Base-by-base conservation (phyloP, 2,329 filamentous ascomycete genomes). In the Phialemonium atrogriseum region DNA sequence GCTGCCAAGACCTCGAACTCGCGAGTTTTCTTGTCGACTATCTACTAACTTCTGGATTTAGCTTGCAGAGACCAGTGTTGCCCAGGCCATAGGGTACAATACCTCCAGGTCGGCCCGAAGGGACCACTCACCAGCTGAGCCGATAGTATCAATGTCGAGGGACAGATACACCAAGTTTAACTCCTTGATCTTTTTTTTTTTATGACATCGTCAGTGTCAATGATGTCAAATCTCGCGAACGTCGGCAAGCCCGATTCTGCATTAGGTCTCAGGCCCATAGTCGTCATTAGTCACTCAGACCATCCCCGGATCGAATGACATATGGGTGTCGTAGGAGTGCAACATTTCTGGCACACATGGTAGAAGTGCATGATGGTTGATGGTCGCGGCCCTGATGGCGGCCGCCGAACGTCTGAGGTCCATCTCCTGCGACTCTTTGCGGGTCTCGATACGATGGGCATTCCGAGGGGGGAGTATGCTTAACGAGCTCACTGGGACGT, bases 281-380 rank as follows among this genome's bases (percentile, higher is more conserved):
- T 89, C 84, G 12, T 44, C 85, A 83, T 54, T 88, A 89, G 60
- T 89, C 84, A n/a, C 75, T 81, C 1, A 80, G 77, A 0, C 84
- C 84, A n/a, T n/a, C n/a, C n/a, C n/a, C n/a, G n/a, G n/a, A n/a
- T n/a, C n/a, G n/a, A n/a, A n/a, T n/a, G n/a, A n/a, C n/a, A n/a
- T n/a, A n/a, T n/a, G n/a, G n/a, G n/a, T n/a, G n/a, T n/a, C n/a
- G n/a, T n/a, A n/a, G n/a, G n/a, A n/a, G n/a, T n/a, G n/a, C n/a
- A n/a, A n/a, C n/a, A n/a, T n/a, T 91, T 84, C 58, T 78, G 73
- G 1, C 80, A 61, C 0, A 84, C 85, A 52, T 89, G 83, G 60
- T 80, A 91, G 60, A 93, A 93, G 63, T 91, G 91, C 2, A 84
- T 91, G 24, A 59, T 91, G 84, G 60, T 91, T 93, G 60, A 93